Conservation (phyloP, 1,284 basidiomycete species). For the Trametes hirsuta region DNA sequence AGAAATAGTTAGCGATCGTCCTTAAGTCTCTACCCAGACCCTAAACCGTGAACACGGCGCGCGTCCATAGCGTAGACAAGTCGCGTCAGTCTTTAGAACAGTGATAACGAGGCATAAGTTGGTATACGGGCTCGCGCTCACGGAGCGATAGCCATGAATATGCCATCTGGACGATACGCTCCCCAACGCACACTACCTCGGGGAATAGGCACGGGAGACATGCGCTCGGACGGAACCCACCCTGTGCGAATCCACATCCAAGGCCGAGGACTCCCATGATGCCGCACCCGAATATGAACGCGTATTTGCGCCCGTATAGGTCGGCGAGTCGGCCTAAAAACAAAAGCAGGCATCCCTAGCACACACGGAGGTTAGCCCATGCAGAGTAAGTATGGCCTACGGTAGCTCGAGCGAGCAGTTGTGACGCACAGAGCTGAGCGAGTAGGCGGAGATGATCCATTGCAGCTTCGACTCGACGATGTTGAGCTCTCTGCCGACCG, state of each 20-base stretch:
- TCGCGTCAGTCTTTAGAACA: too few species aligned
- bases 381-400: background rate
- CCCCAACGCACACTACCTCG: too few species aligned
- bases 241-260: constrained; percentile 44
- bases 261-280: constrained; percentile 43
- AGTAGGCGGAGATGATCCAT: constrained; percentile 62
- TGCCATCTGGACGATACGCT: too few species aligned
- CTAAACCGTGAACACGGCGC: too few species aligned
- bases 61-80: too few species aligned
- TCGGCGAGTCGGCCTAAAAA: constrained; percentile 65
- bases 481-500: constrained; percentile 51
- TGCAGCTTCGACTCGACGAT: constrained; percentile 50
- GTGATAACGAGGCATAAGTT: too few species aligned
- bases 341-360: constrained; percentile 60
- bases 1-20: too few species aligned
- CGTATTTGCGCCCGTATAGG: constrained; percentile 55
- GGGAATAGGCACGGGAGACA: too few species aligned
- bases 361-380: background rate
- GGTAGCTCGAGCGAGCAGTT: background rate
- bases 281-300: constrained; percentile 51
- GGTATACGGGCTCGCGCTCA: background rate
- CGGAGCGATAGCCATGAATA: too few species aligned
- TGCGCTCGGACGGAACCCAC: constrained; percentile 35
- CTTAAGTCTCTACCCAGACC: too few species aligned
- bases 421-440: constrained; percentile 45